Evolutionary conservation across 441 rosid genomes (phyloP), one percentile per base, ranked within the genome.

Genomic region (Aleurites moluccanus): DNA sequence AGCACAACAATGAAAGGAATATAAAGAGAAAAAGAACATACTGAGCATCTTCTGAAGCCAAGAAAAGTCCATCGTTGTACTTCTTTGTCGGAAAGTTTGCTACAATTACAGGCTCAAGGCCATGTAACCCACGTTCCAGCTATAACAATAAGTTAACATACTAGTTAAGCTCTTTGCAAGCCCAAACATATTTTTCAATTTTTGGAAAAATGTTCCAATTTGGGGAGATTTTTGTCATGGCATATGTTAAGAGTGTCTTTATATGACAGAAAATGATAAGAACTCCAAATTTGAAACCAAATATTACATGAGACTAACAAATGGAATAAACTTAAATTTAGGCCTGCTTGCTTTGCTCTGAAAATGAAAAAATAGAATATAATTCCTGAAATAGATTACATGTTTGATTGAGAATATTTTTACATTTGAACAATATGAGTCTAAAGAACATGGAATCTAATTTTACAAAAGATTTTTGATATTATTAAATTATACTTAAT

Each of bases 101-200:
- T 69, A 91, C 79, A 45, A 80, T 79, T 66, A 85, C 78, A 61
- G 94, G 88, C 83, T 91, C 92, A 44, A 89, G 84, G 73, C 97
- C 97, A 60, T 82, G 91, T 28, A 82, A 77, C 47, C 94, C 92
- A 67, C 94, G 81, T 77, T 91, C 97, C 78, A 89, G 82, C 97
- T 91, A 81, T 66, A 73, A 79, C 45, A 76, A n/a, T n/a, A n/a
- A n/a, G 52, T 6, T 45, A 25, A 62, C 21, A 45, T 42, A 73
- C 53, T 33, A 74, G 60, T 67, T 52, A 74, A 67, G 68, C 33
- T 71, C 57, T 52, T 6, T 20, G 1, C 30, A 69, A 73, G 13
- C 18, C 28, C 56, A 77, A 16, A 74, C 44, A 30, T 35, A 72
- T 50, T 44, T 72, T 18, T 3, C 11, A 70, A 10, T 11, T 2